Conservation (phyloP, 495 filamentous ascomycete genomes). For the Oidiodendron maius region DNA sequence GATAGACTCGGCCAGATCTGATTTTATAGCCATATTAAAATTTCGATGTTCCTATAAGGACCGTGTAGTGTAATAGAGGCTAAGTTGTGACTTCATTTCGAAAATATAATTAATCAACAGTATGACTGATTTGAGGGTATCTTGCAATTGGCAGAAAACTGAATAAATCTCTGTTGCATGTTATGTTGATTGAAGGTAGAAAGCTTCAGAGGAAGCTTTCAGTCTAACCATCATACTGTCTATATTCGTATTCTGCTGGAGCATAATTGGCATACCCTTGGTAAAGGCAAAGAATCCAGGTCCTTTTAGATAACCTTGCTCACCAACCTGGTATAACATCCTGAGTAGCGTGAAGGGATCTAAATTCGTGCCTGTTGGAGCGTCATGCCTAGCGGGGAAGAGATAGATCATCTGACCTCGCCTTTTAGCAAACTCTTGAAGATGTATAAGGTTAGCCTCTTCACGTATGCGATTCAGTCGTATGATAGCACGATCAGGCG, state of each 20-base stretch:
- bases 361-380: not conserved
- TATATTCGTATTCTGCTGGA: not conserved
- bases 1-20: too few relatives aligned
- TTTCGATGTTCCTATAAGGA: too few relatives aligned
- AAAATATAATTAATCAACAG: too few relatives aligned
- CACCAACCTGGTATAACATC: not conserved
- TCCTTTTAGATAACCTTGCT: not conserved
- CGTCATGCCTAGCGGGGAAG: not conserved
- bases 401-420: not conserved
- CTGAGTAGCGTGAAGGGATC: not conserved
- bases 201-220: too few relatives aligned
- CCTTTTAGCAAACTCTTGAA: not conserved
- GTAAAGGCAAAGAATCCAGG: not conserved
- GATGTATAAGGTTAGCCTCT: not conserved
- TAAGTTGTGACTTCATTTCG: too few relatives aligned
- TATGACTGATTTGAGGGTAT: too few relatives aligned
- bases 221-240: too few relatives aligned
- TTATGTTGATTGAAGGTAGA: too few relatives aligned
- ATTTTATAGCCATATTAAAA: too few relatives aligned
- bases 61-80: too few relatives aligned
- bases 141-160: too few relatives aligned
- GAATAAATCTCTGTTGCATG: too few relatives aligned
- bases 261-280: not conserved
- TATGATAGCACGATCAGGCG: not conserved
- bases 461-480: not conserved